Base-by-base conservation (phyloP, 805 yeast genomes). In the Zygoascus flipseniorum region DNA sequence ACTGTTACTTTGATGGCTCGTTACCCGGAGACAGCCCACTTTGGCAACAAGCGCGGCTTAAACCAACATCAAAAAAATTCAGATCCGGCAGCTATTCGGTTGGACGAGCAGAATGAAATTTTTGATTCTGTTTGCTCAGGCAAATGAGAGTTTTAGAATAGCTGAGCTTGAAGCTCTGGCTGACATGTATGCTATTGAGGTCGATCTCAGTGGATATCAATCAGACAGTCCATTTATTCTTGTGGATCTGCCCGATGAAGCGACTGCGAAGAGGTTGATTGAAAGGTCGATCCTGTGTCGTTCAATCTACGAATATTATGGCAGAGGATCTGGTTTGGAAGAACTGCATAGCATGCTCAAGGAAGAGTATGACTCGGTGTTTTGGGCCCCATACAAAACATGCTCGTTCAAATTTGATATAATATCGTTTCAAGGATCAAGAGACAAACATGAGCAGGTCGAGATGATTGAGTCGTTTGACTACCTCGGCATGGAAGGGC, bases 111-210 rank as follows among this genome's bases (percentile, higher is more conserved):
- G 39, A 31, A 67, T 66, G 67, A 75, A 78, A 52, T 93, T 88
- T 63, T 66, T 92, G 48, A 72, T 93, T n/a, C 81, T 85, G 64
- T 76, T 93, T 64, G 96, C 96, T 2, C 97, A 90, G 69, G 78
- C 83, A 43, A 89, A 89, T 64, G 81, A 84, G 50, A 76, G 79
- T 55, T 92, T 92, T 69, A 75, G 98, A 48, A 69, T 70, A 39
- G 87, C 96, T 0, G 99, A 92, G 69, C 70, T 93, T 37, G 89
- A 85, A 60, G 84, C 97, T 0, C 69, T 93, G 46, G 97, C 97
- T 0, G 82, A 80, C 35, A 68, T 86, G 51, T 70, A 78, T 58
- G 69, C 70, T 16, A 70, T 93, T 2, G 28, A 18, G 11, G 48
- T 55, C 8, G 90, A 88, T 64, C 70, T 89, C 49, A 67, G 80